Percentiles rank a stretch among this genome's conserved stretches.
phyloP scores from a whole-genome alignment of 2,329 filamentous ascomycete genomes.

The Thelonectria discophora region DNA sequence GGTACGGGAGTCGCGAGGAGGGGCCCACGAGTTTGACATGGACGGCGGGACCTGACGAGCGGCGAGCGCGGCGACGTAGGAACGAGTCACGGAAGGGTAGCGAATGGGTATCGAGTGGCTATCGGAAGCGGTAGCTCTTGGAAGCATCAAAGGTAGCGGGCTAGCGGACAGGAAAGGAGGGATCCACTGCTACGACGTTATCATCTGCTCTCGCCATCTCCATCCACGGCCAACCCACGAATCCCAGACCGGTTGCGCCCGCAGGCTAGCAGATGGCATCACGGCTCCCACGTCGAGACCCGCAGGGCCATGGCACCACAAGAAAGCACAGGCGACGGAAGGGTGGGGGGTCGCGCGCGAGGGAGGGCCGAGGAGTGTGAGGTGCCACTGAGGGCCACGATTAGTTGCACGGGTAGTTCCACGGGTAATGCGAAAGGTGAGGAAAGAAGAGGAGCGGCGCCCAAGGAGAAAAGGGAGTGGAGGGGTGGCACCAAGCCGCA shows the following conservation, averaged over 20 bases:
- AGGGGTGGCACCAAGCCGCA: too few species aligned
- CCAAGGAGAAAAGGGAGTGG: not conserved
- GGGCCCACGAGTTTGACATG: conserved; percentile 18
- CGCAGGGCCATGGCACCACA: conserved; percentile 42
- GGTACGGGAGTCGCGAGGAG: conserved; percentile 28
- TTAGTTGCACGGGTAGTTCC: conserved; percentile 19
- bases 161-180: conserved; percentile 29
- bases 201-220: conserved; percentile 38
- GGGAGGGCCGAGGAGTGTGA: conserved; percentile 21
- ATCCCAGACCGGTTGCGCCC: conserved; percentile 43
- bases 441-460: conserved; percentile 23
- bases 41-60: conserved; percentile 3
- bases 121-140: conserved; percentile 6
- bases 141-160: conserved; percentile 21
- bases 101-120: not conserved
- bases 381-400: conserved; percentile 23
- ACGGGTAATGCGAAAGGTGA: conserved; percentile 17
- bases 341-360: conserved; percentile 34
- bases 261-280: conserved; percentile 43
- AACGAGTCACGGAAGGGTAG: not conserved
- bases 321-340: conserved; percentile 27
- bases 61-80: not conserved
- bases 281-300: conserved; percentile 44
- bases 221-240: conserved; percentile 38
- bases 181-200: conserved; percentile 40